phyloP scores from a whole-genome alignment of 1,139 yeast genomes.

The Geotrichum restrictum region DNA sequence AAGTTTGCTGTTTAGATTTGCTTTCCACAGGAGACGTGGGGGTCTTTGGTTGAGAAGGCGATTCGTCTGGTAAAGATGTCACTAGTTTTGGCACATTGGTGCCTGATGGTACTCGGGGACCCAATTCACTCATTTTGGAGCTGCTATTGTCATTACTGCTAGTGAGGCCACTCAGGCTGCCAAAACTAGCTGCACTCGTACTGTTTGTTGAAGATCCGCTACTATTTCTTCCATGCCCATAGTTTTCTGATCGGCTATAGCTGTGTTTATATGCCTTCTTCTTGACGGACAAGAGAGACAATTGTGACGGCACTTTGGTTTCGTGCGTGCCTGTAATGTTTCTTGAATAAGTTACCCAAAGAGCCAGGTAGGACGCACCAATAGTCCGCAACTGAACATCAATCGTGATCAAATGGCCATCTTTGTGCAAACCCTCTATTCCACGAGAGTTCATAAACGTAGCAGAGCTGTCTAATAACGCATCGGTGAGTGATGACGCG shows the following conservation, averaged over 20 bases:
- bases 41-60: constrained; percentile 10
- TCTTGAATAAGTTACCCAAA: constrained; percentile 85
- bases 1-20: background rate
- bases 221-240: constrained; percentile 17
- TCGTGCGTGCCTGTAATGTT: constrained; percentile 29
- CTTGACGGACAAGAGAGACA: constrained; percentile 45
- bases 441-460: constrained; percentile 42
- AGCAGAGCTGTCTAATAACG: constrained; percentile 21
- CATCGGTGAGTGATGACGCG: constrained; percentile 6
- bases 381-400: constrained; percentile 81
- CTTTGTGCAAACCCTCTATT: constrained; percentile 61
- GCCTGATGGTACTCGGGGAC: background rate
- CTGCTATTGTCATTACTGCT: constrained; percentile 11
- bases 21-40: constrained; percentile 9
- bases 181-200: constrained; percentile 14
- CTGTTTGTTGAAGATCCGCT: constrained; percentile 19
- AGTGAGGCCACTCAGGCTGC: constrained; percentile 11
- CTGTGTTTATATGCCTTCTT: constrained; percentile 21
- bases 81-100: constrained; percentile 2
- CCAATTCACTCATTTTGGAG: constrained; percentile 10
- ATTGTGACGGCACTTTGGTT: constrained; percentile 52
- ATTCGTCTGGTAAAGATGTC: background rate
- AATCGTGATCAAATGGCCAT: constrained; percentile 59
- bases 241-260: constrained; percentile 3
- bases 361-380: constrained; percentile 53